phyloP scores from a whole-genome alignment of 306 rosid genomes.

The Corylus avellana region DNA sequence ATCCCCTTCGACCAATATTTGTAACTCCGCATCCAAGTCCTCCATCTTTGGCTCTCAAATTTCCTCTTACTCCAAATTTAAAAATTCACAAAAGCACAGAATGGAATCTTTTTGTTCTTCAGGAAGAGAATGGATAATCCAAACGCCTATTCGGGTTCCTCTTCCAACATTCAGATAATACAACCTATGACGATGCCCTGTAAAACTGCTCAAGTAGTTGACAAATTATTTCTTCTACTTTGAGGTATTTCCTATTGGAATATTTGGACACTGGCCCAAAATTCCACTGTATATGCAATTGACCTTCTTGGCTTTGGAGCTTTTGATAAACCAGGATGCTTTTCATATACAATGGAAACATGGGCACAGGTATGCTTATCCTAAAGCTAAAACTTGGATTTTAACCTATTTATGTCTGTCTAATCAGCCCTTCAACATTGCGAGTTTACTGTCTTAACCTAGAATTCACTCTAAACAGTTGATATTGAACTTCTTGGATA shows the following conservation, averaged over 20 bases:
- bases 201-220: neutral
- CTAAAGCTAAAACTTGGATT: slow-evolving; percentile 18
- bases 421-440: neutral
- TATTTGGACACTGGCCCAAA: slow-evolving; percentile 55
- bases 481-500: slow-evolving; percentile 79
- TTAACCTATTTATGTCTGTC: neutral
- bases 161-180: too few relatives aligned
- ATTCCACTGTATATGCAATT: slow-evolving; percentile 76
- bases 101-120: too few relatives aligned
- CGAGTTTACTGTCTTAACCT: slow-evolving; percentile 9
- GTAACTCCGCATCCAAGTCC: too few relatives aligned
- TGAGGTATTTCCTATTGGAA: slow-evolving; percentile 50
- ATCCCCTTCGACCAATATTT: too few relatives aligned
- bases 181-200: too few relatives aligned
- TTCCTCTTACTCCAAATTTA: too few relatives aligned
- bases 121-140: too few relatives aligned
- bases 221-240: slow-evolving; percentile 1
- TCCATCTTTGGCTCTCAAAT: too few relatives aligned
- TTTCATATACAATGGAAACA: slow-evolving; percentile 83
- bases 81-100: too few relatives aligned
- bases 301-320: slow-evolving; percentile 97
- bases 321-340: slow-evolving; percentile 80
- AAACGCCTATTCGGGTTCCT: too few relatives aligned
- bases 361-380: slow-evolving; percentile 70
- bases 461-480: slow-evolving; percentile 47